A percentile compares a stretch with the other conserved stretches of the same genome.
Conservation (phyloP, 352 stramenopile species). For the Globisporangium abappressorium region DNA sequence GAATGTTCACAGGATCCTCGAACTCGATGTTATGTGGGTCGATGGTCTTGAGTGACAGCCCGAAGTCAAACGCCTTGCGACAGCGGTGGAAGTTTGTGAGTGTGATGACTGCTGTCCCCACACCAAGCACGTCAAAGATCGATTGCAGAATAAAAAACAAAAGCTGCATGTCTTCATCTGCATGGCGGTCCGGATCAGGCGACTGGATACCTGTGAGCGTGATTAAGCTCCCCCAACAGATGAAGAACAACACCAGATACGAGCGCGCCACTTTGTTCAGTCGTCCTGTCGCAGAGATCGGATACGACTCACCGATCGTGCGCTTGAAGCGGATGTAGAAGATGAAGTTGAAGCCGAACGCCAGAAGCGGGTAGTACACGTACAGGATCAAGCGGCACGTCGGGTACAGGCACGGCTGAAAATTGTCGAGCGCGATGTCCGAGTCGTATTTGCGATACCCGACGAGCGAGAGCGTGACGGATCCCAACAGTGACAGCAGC, state of each 20-base stretch:
- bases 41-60: slow-evolving; percentile 75
- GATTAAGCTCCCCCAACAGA: slow-evolving; percentile 75
- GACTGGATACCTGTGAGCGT: slow-evolving; percentile 50
- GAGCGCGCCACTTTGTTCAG: slow-evolving; percentile 70
- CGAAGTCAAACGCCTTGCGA: slow-evolving; percentile 73
- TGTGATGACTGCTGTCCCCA: slow-evolving; percentile 64
- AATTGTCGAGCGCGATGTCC: slow-evolving; percentile 29
- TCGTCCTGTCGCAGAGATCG: slow-evolving; percentile 56
- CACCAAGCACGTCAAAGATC: slow-evolving; percentile 66
- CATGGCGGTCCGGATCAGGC: slow-evolving; percentile 18
- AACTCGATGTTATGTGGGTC: slow-evolving; percentile 77
- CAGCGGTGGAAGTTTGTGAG: slow-evolving; percentile 76
- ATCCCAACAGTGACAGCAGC: slow-evolving; percentile 52
- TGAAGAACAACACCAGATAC: slow-evolving; percentile 67
- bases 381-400: slow-evolving; percentile 72
- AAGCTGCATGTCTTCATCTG: slow-evolving; percentile 22
- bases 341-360: slow-evolving; percentile 74
- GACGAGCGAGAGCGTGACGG: slow-evolving; percentile 58
- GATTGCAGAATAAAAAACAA: slow-evolving; percentile 54
- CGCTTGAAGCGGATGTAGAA: slow-evolving; percentile 79
- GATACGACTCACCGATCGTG: slow-evolving; percentile 69
- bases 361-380: slow-evolving; percentile 71
- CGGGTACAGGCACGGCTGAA: slow-evolving; percentile 62
- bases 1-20: slow-evolving; percentile 69
- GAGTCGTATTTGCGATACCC: slow-evolving; percentile 42